Evolutionary conservation across 129 eudicot species (phyloP).

Genomic region (Artemisia tridentata): DNA sequence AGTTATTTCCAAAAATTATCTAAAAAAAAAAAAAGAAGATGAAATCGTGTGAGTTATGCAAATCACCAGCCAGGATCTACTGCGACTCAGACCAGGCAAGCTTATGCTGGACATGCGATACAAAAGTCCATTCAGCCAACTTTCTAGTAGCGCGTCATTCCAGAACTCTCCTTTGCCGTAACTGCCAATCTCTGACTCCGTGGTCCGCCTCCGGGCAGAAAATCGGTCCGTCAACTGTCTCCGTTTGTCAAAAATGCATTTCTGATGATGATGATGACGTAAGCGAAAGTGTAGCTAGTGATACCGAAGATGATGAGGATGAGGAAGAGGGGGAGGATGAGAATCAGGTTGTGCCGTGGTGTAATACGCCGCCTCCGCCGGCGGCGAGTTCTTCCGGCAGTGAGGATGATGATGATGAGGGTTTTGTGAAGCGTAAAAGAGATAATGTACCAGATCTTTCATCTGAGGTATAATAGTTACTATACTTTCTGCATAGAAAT

Average conservation of each 20-base stretch:
- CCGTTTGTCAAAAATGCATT: slow-evolving; percentile 51
- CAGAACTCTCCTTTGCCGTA: slow-evolving; percentile 56
- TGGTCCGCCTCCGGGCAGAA: slow-evolving; percentile 60
- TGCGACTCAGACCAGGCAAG: slow-evolving; percentile 76
- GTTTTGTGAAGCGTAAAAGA: slow-evolving; percentile 9
- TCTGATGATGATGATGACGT: slow-evolving; percentile 23
- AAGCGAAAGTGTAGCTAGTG: slow-evolving; percentile 19
- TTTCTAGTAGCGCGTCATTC: slow-evolving; percentile 65
- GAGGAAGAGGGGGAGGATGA: slow-evolving; percentile 36
- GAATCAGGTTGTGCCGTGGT: slow-evolving; percentile 60
- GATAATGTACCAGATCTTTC: slow-evolving; percentile 4
- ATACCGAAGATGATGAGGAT: slow-evolving; percentile 24
- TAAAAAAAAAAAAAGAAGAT: slow-evolving; percentile 11
- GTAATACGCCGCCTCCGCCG: slow-evolving; percentile 18
- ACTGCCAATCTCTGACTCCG: slow-evolving; percentile 52
- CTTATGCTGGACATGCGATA: slow-evolving; percentile 77
- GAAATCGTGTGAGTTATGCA: slow-evolving; percentile 72
- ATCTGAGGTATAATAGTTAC: background rate
- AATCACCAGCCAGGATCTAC: slow-evolving; percentile 47
- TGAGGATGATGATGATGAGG: background rate
- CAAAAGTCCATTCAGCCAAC: slow-evolving; percentile 76
- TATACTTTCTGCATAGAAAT: background rate
- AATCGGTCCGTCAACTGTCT: slow-evolving; percentile 41
- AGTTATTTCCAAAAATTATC: background rate
- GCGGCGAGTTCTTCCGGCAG: slow-evolving; percentile 10